Conservation (phyloP, 805 yeast species). For the Myxozyma monticola region DNA sequence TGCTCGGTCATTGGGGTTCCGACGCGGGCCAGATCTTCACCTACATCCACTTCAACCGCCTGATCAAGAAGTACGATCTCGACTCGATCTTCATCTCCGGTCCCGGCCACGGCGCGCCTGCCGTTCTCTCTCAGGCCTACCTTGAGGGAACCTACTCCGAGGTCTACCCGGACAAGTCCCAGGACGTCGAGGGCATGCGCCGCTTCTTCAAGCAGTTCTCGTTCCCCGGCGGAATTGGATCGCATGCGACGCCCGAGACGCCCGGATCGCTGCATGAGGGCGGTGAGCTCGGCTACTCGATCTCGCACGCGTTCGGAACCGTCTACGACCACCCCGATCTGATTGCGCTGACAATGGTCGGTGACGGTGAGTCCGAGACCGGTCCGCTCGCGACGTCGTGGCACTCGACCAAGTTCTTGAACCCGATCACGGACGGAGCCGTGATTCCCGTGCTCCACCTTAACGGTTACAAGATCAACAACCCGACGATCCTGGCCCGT, state of each 20-base stretch:
- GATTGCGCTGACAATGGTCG: constrained; percentile 27
- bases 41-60: constrained; percentile 29
- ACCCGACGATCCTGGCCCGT: constrained; percentile 31
- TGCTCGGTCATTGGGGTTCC: constrained; percentile 33
- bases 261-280: constrained; percentile 33
- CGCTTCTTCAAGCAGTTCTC: constrained; percentile 27
- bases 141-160: constrained; percentile 24
- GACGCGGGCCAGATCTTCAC: constrained; percentile 31
- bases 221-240: constrained; percentile 32
- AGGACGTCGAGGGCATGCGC: constrained; percentile 21
- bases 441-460: constrained; percentile 31
- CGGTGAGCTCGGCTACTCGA: constrained; percentile 33
- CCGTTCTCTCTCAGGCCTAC: constrained; percentile 31
- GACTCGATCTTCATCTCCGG: constrained; percentile 30
- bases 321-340: constrained; percentile 30
- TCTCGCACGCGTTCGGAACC: constrained; percentile 31
- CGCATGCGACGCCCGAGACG: constrained; percentile 31
- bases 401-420: constrained; percentile 31
- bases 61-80: constrained; percentile 26
- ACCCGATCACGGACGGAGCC: constrained; percentile 32
- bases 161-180: constrained; percentile 20
- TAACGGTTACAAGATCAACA: constrained; percentile 33
- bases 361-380: constrained; percentile 33
- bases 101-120: constrained; percentile 34
- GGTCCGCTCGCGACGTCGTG: constrained; percentile 33